phyloP scores from a whole-genome alignment of 768 basidiomycete species.

The Dacryopinax primogenitus region DNA sequence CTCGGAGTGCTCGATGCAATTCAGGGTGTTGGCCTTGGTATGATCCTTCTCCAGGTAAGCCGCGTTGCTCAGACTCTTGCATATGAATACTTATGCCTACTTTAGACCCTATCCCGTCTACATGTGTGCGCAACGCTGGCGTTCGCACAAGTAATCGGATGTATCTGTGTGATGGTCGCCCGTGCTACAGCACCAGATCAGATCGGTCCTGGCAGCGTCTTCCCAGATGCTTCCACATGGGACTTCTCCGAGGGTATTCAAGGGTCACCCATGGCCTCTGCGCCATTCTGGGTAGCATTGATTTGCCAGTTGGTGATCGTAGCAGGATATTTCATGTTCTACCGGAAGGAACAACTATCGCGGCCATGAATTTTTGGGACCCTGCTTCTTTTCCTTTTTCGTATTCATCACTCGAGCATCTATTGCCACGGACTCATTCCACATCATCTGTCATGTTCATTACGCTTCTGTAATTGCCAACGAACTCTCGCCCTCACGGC shows the following conservation, averaged over 20 bases:
- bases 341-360: constrained; percentile 78
- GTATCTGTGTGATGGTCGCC: constrained; percentile 82
- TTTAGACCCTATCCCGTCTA: constrained; percentile 71
- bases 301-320: constrained; percentile 73
- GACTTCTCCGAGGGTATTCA: constrained; percentile 48
- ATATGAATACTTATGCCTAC: constrained; percentile 11
- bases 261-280: constrained; percentile 8
- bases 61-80: neutral
- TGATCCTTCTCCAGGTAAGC: constrained; percentile 63
- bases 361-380: neutral
- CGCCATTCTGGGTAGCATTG: neutral
- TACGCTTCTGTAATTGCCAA: constrained; percentile 8
- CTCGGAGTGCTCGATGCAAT: constrained; percentile 87
- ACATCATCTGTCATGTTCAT: constrained; percentile 6
- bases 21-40: constrained; percentile 86
- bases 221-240: constrained; percentile 87
- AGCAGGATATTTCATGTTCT: constrained; percentile 91
- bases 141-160: constrained; percentile 80
- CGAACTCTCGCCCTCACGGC: constrained; percentile 9
- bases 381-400: neutral
- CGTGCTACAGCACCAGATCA: constrained; percentile 80
- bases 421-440: constrained; percentile 6
- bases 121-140: constrained; percentile 91
- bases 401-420: constrained; percentile 3
- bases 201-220: constrained; percentile 80